Evolutionary conservation across 1,284 basidiomycete genomes (phyloP).

Genomic region (Filobasidium uniguttulatum): DNA sequence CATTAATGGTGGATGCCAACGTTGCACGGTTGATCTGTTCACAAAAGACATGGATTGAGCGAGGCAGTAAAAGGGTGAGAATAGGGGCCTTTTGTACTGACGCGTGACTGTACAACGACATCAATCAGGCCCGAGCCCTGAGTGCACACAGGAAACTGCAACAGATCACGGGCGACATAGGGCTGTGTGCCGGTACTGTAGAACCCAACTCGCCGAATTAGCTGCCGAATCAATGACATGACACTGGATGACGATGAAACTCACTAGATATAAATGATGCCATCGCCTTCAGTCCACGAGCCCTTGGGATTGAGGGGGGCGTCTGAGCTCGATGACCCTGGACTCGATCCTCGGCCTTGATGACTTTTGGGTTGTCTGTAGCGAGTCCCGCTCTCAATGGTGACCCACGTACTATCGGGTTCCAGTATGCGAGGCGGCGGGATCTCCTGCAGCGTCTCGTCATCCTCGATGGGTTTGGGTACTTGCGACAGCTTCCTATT

Average conservation of each 20-base stretch:
- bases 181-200: slow-evolving; percentile 41
- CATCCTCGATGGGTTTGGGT: not conserved
- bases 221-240: no score
- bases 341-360: slow-evolving; percentile 1
- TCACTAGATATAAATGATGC: slow-evolving; percentile 56
- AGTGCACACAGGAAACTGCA: slow-evolving; percentile 72
- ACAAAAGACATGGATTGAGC: no score
- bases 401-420: slow-evolving; percentile 30
- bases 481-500: slow-evolving; percentile 4
- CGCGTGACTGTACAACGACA: slow-evolving; percentile 54
- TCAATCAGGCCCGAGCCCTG: slow-evolving; percentile 71
- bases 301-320: slow-evolving; percentile 7
- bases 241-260: slow-evolving; percentile 37
- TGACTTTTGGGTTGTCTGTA: slow-evolving; percentile 28
- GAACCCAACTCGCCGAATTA: no score
- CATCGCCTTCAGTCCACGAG: slow-evolving; percentile 56
- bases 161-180: slow-evolving; percentile 50
- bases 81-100: no score
- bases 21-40: no score
- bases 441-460: slow-evolving; percentile 16
- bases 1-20: slow-evolving; percentile 49
- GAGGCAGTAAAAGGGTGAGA: no score
- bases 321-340: no score
- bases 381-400: slow-evolving; percentile 20
- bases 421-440: slow-evolving; percentile 20